Conservation (phyloP, 495 filamentous ascomycete genomes). For the Bacidia rubella region DNA sequence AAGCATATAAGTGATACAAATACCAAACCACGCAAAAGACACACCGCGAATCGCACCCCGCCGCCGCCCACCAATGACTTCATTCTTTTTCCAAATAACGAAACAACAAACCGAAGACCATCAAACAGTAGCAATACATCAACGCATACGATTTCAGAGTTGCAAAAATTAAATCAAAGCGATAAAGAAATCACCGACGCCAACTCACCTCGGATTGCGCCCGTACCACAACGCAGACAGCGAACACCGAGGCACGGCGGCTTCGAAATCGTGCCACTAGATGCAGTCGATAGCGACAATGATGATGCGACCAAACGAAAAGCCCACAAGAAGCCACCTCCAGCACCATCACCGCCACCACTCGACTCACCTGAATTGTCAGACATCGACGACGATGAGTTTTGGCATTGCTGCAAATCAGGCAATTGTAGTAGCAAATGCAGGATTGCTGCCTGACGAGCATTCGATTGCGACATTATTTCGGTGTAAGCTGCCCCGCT, state of each 20-base stretch:
- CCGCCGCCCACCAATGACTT: slow-evolving; percentile 10
- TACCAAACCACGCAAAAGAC: slow-evolving; percentile 5
- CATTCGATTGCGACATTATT: not conserved
- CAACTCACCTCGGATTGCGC: slow-evolving; percentile 1
- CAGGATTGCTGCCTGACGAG: slow-evolving; percentile 1
- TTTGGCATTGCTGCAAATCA: slow-evolving; percentile 16
- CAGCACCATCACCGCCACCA: slow-evolving; percentile 9
- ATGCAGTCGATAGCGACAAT: slow-evolving; percentile 6
- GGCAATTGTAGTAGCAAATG: not conserved
- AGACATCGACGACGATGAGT: slow-evolving; percentile 15
- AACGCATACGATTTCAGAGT: not conserved
- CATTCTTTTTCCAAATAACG: slow-evolving; percentile 2
- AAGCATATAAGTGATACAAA: slow-evolving; percentile 1
- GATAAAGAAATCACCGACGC: not conserved
- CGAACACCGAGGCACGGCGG: not conserved
- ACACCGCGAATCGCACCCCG: not conserved
- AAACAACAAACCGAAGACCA: not conserved
- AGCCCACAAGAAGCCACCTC: not conserved
- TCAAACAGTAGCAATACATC: not conserved
- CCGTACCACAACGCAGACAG: not conserved
- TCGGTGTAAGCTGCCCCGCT: not conserved
- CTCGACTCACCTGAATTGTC: slow-evolving; percentile 18
- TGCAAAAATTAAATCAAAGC: not conserved
- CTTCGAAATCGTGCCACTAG: not conserved
- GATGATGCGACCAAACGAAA: not conserved